Percentiles rank a stretch among this genome's conserved stretches.
Conservation (phyloP, 1,284 basidiomycete genomes). For the Apiotrichum domesticum region DNA sequence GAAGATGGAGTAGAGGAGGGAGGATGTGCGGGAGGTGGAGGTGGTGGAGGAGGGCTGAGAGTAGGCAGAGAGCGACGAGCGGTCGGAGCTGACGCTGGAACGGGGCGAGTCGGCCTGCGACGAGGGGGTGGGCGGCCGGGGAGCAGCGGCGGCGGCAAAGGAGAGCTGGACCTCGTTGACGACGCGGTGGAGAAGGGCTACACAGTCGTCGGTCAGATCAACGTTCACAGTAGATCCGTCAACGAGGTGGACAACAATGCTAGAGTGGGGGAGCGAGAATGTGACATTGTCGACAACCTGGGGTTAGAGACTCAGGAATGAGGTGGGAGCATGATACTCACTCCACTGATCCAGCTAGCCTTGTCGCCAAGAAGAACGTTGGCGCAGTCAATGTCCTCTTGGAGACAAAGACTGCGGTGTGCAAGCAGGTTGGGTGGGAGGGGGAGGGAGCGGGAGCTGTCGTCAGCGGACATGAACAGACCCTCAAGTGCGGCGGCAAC, state of each 20-base stretch:
- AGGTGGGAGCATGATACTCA: slow-evolving; percentile 14
- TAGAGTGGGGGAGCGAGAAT: slow-evolving; percentile 34
- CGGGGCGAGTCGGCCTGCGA: slow-evolving; percentile 23
- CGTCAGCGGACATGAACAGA: not conserved
- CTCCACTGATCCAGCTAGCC: slow-evolving; percentile 45
- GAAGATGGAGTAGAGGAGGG: slow-evolving; percentile 40
- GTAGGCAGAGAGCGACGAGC: slow-evolving; percentile 5
- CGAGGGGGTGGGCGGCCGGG: slow-evolving; percentile 15
- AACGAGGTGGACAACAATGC: slow-evolving; percentile 41
- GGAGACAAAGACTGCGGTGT: slow-evolving; percentile 40
- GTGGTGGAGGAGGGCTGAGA: slow-evolving; percentile 1
- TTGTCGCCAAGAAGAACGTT: slow-evolving; percentile 47
- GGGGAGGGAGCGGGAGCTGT: slow-evolving; percentile 36
- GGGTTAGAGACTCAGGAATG: not conserved
- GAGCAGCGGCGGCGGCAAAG: slow-evolving; percentile 32
- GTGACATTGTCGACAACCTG: slow-evolving; percentile 45
- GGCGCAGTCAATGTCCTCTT: slow-evolving; percentile 44
- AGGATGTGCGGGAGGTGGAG: slow-evolving; percentile 26
- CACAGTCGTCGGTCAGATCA: slow-evolving; percentile 31
- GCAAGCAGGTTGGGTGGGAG: slow-evolving; percentile 45
- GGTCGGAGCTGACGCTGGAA: slow-evolving; percentile 9
- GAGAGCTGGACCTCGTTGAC: slow-evolving; percentile 44
- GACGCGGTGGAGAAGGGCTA: slow-evolving; percentile 31
- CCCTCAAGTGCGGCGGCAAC: slow-evolving; percentile 10
- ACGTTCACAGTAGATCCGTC: slow-evolving; percentile 37